phyloP scores from a whole-genome alignment of 768 basidiomycete genomes.

The Kondoa subrosea region DNA sequence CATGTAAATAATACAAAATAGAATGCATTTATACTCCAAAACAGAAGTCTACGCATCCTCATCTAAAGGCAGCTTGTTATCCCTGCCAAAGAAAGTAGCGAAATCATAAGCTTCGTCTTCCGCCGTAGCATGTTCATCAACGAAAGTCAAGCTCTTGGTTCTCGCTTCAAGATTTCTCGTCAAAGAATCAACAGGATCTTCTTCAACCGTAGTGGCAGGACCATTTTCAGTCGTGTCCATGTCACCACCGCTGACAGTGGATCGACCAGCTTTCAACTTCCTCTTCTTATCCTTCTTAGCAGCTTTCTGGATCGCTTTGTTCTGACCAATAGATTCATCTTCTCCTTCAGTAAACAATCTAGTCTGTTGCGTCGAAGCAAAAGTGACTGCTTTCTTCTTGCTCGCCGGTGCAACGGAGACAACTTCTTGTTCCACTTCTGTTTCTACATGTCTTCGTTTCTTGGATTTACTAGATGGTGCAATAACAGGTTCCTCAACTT shows the following conservation, averaged over 20 bases:
- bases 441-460: slow-evolving; percentile 18
- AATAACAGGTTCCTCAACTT: slow-evolving; percentile 7
- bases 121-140: slow-evolving; percentile 8
- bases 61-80: not conserved
- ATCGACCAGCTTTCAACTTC: slow-evolving; percentile 16
- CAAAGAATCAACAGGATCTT: slow-evolving; percentile 9
- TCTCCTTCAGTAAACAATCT: slow-evolving; percentile 19
- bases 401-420: slow-evolving; percentile 24
- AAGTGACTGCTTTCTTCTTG: slow-evolving; percentile 26
- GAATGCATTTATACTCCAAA: not conserved
- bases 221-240: slow-evolving; percentile 17
- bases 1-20: no score
- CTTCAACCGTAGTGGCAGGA: slow-evolving; percentile 14
- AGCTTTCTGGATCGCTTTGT: slow-evolving; percentile 24
- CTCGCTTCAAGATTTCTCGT: slow-evolving; percentile 1
- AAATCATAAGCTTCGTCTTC: slow-evolving; percentile 22
- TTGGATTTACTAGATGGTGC: slow-evolving; percentile 6
- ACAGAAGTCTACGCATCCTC: slow-evolving; percentile 3
- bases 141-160: not conserved
- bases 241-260: no score
- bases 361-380: slow-evolving; percentile 15
- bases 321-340: slow-evolving; percentile 20
- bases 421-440: slow-evolving; percentile 14
- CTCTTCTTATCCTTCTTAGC: slow-evolving; percentile 29
- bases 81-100: slow-evolving; percentile 19